Evolutionary conservation across 2,329 filamentous ascomycete species (phyloP), one percentile per base, ranked within the genome.

Genomic region (Calonectria montana): DNA sequence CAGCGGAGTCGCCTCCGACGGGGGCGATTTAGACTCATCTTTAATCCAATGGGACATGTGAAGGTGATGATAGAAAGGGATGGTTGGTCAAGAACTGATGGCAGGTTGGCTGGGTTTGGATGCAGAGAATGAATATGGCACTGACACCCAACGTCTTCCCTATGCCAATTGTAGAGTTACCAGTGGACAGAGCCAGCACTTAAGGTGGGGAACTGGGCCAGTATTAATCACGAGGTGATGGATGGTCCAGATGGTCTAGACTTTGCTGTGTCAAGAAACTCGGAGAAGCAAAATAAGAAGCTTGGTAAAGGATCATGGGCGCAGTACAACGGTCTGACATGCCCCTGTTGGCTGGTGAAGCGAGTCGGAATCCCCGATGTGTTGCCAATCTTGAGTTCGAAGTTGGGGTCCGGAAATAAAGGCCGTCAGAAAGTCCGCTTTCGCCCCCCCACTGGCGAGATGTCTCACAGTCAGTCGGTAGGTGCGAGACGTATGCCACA

Each of bases 31-130:
- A 48, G 72, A 66, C 61, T 78, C 74, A 69, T 78, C 67, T 48
- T 76, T 76, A 47, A 78, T 35, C 76, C 75, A 75, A 47, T 72
- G 65, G 57, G 75, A 74, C 76, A 78, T 77, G 67, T 69, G 66
- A 64, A 67, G 37, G 59, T 48, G 15, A 53, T 12, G 1, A 16
- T 18, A 23, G 31, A 39, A 16, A 5, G 25, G 21, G 37, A 16
- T 7, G 8, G 12, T 23, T 39, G 35, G 35, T 59, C 18, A 59
- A 27, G n/a, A 13, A 59, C 4, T 18, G 53, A 59, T 39, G 53
- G n/a, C 12, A 39, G 48, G 27, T 31, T 12, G 25, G 31, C 48
- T 64, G 21, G 13, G 9, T 45, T 37, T 39, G 57, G 61, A 15
- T 37, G 41, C 21, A 50, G 57, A 18, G 47, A 18, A 59, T 48